Conservation (phyloP, 2,329 filamentous ascomycete species). For the Zasmidium citrigriseum region DNA sequence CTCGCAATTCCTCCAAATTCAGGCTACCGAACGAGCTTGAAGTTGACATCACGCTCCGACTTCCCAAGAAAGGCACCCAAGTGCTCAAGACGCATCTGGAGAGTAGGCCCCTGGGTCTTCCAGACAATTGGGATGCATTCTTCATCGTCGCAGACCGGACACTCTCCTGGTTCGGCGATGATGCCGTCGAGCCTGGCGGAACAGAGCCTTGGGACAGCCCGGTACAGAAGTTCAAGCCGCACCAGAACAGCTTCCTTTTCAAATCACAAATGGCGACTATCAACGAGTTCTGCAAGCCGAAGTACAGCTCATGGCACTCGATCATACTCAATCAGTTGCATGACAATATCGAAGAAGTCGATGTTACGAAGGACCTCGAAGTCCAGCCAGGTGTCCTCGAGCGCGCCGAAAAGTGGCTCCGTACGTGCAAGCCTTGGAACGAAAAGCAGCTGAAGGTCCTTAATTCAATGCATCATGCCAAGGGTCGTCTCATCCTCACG, state of each 20-base stretch:
- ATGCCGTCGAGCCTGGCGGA: not conserved
- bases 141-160: constrained; percentile 16
- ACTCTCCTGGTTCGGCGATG: not conserved
- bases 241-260: constrained; percentile 10
- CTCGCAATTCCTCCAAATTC: not conserved
- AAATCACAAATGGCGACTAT: constrained; percentile 16
- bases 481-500: constrained; percentile 11
- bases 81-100: not conserved
- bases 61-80: not conserved
- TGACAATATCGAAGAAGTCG: constrained; percentile 4
- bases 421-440: constrained; percentile 16
- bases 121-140: constrained; percentile 16
- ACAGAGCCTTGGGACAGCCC: not conserved
- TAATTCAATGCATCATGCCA: constrained; percentile 8
- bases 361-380: constrained; percentile 8
- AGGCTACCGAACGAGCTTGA: constrained; percentile 2
- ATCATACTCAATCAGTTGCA: constrained; percentile 24
- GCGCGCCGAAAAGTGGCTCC: constrained; percentile 10
- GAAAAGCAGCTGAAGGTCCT: constrained; percentile 18
- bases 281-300: not conserved
- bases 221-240: constrained; percentile 6
- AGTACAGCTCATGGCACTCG: constrained; percentile 16
- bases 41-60: not conserved
- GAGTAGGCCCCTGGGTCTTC: constrained; percentile 9
- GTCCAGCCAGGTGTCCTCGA: constrained; percentile 1